These are phyloP conservation scores for Candida boleticola DNA, from an alignment of 805 yeast species.

Conservation along the genomic window DNA sequence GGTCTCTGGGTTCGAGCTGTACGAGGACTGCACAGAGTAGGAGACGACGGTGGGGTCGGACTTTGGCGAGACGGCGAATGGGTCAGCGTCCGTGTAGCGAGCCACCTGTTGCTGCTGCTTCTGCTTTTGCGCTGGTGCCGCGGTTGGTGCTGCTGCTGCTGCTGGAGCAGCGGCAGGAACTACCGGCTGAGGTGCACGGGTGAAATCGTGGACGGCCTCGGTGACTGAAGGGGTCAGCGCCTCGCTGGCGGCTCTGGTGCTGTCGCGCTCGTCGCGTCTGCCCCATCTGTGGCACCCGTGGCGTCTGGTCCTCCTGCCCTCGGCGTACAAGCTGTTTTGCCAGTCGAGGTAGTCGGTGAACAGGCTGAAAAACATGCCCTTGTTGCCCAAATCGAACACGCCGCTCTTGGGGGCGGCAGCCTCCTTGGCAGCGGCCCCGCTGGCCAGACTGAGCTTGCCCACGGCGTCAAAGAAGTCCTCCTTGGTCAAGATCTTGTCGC, in stretches of 20 bases:
- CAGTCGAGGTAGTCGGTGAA: slow-evolving; percentile 67
- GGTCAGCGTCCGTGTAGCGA: slow-evolving; percentile 7
- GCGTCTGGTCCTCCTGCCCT: not conserved
- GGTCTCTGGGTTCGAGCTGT: slow-evolving; percentile 23
- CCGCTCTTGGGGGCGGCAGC: slow-evolving; percentile 12
- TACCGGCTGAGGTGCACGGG: too few species aligned
- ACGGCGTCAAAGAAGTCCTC: slow-evolving; percentile 54
- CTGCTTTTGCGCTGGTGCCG: not conserved
- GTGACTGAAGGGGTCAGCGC: too few species aligned
- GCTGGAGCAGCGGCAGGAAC: too few species aligned
- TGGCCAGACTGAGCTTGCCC: slow-evolving; percentile 5
- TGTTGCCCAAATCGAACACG: slow-evolving; percentile 39
- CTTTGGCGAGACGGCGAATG: too few species aligned
- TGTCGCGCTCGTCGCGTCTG: not conserved
- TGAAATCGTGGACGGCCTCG: too few species aligned
- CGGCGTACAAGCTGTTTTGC: slow-evolving; percentile 33
- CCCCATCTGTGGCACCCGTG: not conserved
- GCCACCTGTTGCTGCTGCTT: not conserved
- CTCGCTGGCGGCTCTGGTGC: not conserved
- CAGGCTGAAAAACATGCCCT: slow-evolving; percentile 62
- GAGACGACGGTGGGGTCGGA: slow-evolving; percentile 17
- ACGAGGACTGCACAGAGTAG: slow-evolving; percentile 23
- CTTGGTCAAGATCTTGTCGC: slow-evolving; percentile 42
- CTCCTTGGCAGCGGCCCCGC: not conserved
- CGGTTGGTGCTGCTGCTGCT: not conserved